Conservation (phyloP, 345 rosid species). For the Hibiscus syriacus region DNA sequence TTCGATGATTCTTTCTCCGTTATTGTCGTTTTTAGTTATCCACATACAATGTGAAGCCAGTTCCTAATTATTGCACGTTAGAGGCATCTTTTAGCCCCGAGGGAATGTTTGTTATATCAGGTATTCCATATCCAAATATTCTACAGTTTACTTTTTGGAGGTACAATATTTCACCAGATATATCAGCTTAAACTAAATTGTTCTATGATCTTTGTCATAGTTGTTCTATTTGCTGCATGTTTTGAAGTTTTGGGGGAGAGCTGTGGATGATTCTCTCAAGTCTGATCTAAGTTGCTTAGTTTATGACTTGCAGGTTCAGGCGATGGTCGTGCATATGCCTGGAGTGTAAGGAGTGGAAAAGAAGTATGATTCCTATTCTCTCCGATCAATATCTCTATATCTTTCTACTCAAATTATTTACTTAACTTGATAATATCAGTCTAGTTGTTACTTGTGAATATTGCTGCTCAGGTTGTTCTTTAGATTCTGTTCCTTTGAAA, state of each 20-base stretch:
- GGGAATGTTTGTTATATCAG: slow-evolving; percentile 86
- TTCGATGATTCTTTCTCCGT: slow-evolving; percentile 4
- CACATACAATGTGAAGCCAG: slow-evolving; percentile 80
- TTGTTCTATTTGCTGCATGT: background rate
- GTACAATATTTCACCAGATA: background rate
- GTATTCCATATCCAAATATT: slow-evolving; percentile 24
- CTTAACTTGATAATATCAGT: background rate
- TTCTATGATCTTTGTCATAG: slow-evolving; percentile 3
- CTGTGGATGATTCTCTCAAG: background rate
- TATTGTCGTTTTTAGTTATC: slow-evolving; percentile 42
- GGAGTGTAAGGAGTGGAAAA: slow-evolving; percentile 84
- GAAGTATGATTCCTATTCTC: slow-evolving; percentile 43
- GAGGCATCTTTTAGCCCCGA: slow-evolving; percentile 98
- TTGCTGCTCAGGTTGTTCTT: background rate
- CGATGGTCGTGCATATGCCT: slow-evolving; percentile 84
- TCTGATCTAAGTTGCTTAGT: slow-evolving; percentile 9
- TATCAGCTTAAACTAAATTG: background rate
- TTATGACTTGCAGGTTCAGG: slow-evolving; percentile 59
- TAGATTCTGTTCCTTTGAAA: background rate
- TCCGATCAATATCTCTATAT: background rate
- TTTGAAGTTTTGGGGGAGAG: background rate
- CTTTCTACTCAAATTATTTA: background rate
- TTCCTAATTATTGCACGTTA: slow-evolving; percentile 58
- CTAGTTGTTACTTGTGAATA: background rate
- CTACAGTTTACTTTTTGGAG: background rate